Base-by-base conservation (phyloP, 2,329 filamentous ascomycete species). In the Apiospora koreana region DNA sequence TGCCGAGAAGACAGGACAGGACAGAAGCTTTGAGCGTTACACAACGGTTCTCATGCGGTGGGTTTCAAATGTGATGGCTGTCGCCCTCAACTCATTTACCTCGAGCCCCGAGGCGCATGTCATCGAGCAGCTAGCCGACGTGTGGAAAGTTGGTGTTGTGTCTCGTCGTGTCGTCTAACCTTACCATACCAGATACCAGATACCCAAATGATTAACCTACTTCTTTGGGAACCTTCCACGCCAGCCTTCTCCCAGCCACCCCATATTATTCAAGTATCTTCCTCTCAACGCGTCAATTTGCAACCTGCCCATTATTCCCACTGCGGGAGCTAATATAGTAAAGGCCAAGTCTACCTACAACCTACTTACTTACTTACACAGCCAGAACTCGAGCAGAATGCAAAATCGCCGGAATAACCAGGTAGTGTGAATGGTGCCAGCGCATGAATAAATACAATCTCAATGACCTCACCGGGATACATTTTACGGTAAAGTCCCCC, bases 301-400 rank as follows among this genome's bases (percentile, higher is more conserved):
- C 50, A 35, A 35, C 50, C 31, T n/a, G 28, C 25, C 12, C 25
- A 54, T 35, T 18, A 58, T 62, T 23, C 28, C 43, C 54, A 62
- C 54, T 38, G 21, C 54, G 54, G 54, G 54, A 62, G 54, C 54
- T 62, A 62, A 62, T 62, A n/a, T 62, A 62, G 54, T n/a, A 28
- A 58, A 43, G 54, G 21, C 54, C 31, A 62, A 62, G 54, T n/a
- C 54, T 23, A 10, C 18, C 14, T 31, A 25, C 48, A 6, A n/a
- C 28, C 54, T 9, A 58, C n/a, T n/a, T n/a, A n/a, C n/a, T 35
- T 35, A 25, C 16, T 9, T 38, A 12, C 54, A 21, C 9, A 7
- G 18, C 50, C 28, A 31, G 54, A 21, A 25, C n/a, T 58, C 28
- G 16, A 62, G 23, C 28, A 38, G 31, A 62, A 62, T 38, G 23